Base-by-base conservation (phyloP, 176 grass and related monocot genomes). In the Avena sativa region DNA sequence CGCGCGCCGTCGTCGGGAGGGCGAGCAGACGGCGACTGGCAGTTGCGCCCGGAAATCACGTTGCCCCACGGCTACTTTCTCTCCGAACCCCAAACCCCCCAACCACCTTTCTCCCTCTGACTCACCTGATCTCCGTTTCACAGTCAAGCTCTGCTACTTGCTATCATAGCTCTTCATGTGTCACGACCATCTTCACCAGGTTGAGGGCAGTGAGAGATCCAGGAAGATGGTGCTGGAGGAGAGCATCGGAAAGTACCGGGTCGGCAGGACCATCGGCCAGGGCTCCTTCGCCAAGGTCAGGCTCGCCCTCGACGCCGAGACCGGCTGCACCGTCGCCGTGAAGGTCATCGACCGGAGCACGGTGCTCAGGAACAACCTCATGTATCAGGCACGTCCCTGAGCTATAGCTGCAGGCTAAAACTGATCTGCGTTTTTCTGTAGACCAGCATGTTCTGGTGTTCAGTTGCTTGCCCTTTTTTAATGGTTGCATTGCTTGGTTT, bases 221-320 rank as follows among this genome's bases (percentile, higher is more conserved):
- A 84, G 73, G 40, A 44, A 55, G 78, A 91, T 91, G 84, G 89
- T 87, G 68, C 78, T 82, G 19, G 19, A 25, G 79, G 74, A 80
- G 75, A 90, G 11, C 67, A 20, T 93, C 2, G 94, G 91, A 15
- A 96, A 82, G 84, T 96, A 96, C 85, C 80, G 74, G 20, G 72
- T 96, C 2, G 87, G 89, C 40, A 52, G 89, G 66, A 93, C 94
- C 46, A 81, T 96, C 65, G 94, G 94, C 8, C 91, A 92, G 79
- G 94, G 94, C 65, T 58, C 74, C 23, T 96, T 96, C 81, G 89
- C 94, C 16, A 96, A 96, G 87, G 94, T 93, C 43, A 87, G 84
- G 91, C 78, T 96, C 38, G 89, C 82, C 9, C 82, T 87, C 9
- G 47, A 93, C 86, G 5, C 23, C 5, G 89, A 96, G 36, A 92